phyloP scores from a whole-genome alignment of 495 filamentous ascomycete genomes.

The Aspergillus mulundensis region DNA sequence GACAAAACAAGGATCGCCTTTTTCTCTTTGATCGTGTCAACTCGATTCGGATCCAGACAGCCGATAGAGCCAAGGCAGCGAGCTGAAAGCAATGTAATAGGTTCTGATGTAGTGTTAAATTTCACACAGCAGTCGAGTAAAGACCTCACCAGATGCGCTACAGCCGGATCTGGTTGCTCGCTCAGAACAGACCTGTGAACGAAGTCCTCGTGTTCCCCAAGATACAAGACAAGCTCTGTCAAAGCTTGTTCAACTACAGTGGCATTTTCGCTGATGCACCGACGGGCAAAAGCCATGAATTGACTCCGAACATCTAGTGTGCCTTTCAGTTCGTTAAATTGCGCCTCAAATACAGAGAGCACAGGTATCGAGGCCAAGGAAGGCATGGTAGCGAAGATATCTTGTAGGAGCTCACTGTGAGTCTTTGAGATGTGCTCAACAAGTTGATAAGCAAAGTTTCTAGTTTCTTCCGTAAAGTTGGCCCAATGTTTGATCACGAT shows the following conservation, averaged over 20 bases:
- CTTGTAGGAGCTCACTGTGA: slow-evolving; percentile 54
- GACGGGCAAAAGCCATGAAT: slow-evolving; percentile 63
- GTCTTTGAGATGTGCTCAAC: slow-evolving; percentile 61
- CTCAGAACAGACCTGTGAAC: slow-evolving; percentile 77
- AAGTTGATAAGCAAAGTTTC: slow-evolving; percentile 52
- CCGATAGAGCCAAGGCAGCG: slow-evolving; percentile 82
- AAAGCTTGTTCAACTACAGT: slow-evolving; percentile 78
- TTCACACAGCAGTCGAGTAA: slow-evolving; percentile 80
- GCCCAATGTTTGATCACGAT: slow-evolving; percentile 80
- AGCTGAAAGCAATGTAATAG: slow-evolving; percentile 68
- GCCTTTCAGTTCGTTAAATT: slow-evolving; percentile 59
- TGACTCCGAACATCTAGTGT: slow-evolving; percentile 56
- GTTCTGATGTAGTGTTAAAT: slow-evolving; percentile 62
- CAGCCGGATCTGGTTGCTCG: slow-evolving; percentile 75
- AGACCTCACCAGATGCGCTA: slow-evolving; percentile 65
- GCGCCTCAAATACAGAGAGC: slow-evolving; percentile 58
- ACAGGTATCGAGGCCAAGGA: slow-evolving; percentile 69
- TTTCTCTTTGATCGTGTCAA: slow-evolving; percentile 74
- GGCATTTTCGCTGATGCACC: slow-evolving; percentile 76
- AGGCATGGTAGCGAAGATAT: slow-evolving; percentile 68
- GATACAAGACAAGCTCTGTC: slow-evolving; percentile 66
- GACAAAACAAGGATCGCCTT: slow-evolving; percentile 75
- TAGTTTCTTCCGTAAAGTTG: slow-evolving; percentile 57
- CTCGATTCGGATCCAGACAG: slow-evolving; percentile 83
- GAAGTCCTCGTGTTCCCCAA: slow-evolving; percentile 70